Conservation (phyloP, 164 flowering plant genomes). For the Tinospora cordifolia region DNA sequence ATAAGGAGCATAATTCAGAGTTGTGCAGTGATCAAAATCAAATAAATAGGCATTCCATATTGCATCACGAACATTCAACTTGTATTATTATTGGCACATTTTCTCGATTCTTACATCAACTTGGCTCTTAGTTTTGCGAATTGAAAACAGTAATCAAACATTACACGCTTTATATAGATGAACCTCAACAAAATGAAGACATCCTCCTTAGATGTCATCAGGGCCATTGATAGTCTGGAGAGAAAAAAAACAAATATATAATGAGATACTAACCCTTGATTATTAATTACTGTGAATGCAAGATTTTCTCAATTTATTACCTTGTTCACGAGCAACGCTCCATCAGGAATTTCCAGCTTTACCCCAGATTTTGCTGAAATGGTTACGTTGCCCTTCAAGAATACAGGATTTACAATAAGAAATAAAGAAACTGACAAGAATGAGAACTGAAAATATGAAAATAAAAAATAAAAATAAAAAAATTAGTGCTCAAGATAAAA, state of each 20-base stretch:
- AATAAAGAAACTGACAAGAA: neutral
- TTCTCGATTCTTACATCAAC: slow-evolving; percentile 10
- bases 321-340: slow-evolving; percentile 44
- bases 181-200: slow-evolving; percentile 2
- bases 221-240: slow-evolving; percentile 37
- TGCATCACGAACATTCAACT: neutral
- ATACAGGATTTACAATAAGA: neutral
- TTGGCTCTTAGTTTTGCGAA: neutral
- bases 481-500: neutral
- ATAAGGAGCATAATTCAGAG: neutral
- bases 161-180: slow-evolving; percentile 4
- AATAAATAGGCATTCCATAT: neutral
- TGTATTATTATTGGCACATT: neutral
- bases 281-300: neutral
- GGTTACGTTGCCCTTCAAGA: slow-evolving; percentile 37
- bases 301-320: slow-evolving; percentile 18
- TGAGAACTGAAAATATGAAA: neutral
- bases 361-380: slow-evolving; percentile 33
- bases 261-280: neutral
- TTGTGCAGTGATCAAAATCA: neutral
- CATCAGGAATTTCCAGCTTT: slow-evolving; percentile 52
- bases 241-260: slow-evolving; percentile 1
- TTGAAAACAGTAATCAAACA: neutral
- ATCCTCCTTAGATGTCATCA: slow-evolving; percentile 27
- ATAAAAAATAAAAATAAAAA: neutral